Evolutionary conservation across 441 rosid genomes (phyloP).

Genomic region (Heliophila coronopifolia): DNA sequence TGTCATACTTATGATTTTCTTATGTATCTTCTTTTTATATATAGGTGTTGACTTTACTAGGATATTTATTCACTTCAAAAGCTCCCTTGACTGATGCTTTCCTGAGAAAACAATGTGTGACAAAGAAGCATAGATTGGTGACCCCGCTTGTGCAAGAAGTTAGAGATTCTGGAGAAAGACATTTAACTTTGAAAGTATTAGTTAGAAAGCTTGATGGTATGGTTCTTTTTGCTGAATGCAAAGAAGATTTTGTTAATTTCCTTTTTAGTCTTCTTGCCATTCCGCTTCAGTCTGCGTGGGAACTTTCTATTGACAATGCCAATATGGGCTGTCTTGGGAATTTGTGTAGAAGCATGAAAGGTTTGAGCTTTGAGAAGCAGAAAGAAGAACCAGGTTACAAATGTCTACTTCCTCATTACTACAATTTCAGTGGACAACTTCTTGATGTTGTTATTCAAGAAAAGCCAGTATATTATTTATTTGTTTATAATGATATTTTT

Average conservation of each 20-base stretch:
- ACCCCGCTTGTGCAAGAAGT: background rate
- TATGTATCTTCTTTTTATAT: too few species aligned
- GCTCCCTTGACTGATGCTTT: background rate
- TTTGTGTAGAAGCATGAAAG: background rate
- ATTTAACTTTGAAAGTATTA: background rate
- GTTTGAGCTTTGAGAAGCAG: background rate
- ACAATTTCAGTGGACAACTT: background rate
- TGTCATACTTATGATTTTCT: too few species aligned
- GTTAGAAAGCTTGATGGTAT: background rate
- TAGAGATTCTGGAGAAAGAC: background rate
- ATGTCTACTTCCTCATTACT: slow-evolving; percentile 5
- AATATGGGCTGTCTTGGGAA: background rate
- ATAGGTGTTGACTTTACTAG: background rate
- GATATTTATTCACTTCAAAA: background rate
- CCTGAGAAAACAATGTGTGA: background rate
- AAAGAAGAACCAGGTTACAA: background rate
- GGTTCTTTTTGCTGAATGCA: slow-evolving; percentile 4
- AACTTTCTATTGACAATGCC: background rate
- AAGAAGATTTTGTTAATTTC: slow-evolving; percentile 3
- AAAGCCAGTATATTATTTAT: too few species aligned
- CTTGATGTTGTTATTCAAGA: background rate
- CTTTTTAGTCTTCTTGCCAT: slow-evolving; percentile 1
- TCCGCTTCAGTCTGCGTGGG: background rate
- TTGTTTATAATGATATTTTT: too few species aligned
- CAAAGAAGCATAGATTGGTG: background rate